Base-by-base conservation (phyloP, 2,329 filamentous ascomycete species). In the Fusarium clavum region DNA sequence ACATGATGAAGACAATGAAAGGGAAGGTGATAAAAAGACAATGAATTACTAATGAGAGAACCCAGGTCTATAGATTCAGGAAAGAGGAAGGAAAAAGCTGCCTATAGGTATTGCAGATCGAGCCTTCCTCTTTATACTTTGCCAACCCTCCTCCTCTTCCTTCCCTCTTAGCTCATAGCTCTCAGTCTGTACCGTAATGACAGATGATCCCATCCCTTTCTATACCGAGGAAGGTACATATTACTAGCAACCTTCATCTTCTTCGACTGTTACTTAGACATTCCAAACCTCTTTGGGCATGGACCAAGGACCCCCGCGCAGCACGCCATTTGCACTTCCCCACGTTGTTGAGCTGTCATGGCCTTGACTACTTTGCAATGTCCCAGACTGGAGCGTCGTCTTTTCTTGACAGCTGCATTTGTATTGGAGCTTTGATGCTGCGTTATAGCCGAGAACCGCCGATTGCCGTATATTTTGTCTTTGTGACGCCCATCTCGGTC, bases 1-100 rank as follows among this genome's bases (percentile, higher is more conserved):
- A 76, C 80, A 81, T 80, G 60, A 43, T 78, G 68, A 57, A 57
- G 18, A 32, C 5, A 40, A 24, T 13, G 14, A 5, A 13, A 38
- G 22, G 5, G 18, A 40, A 40, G 8, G 13, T 22, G 8, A 7
- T 13, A 29, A 34, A 34, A 41, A 22, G 32, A 30, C 13, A 22
- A 22, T 30, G 16, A 20, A 27, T 20, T 47, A 27, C 27, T 47
- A 12, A 13, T 20, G 27, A 48, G 53, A 22, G 11, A 16, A 46
- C 11, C 11, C 34, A 38, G 18, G 27, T 59, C 27, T 49, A 38
- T 16, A 30, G 44, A 47, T 55, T 52, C 25, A 60, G 58, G 27
- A 54, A 44, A 40, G 43, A 60, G 29, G 56, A 48, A 22, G 29
- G 48, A 46, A 29, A 30, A 34, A 34, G 29, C 9, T 8, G 54